Evolutionary conservation across 2,329 filamentous ascomycete genomes (phyloP).

Genomic region (Eutypella sp.): DNA sequence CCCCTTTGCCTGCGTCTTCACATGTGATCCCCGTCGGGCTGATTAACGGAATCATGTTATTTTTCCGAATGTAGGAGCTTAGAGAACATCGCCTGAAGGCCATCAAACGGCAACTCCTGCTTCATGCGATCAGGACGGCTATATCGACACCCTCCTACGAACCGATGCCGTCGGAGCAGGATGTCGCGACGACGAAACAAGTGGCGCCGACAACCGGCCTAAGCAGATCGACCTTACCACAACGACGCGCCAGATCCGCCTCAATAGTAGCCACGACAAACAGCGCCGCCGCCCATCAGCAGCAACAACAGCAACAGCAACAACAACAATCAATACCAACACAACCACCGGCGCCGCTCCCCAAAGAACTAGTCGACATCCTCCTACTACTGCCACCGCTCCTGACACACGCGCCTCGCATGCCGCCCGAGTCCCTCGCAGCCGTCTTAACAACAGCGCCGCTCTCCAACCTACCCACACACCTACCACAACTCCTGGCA

Average conservation of each 20-base stretch:
- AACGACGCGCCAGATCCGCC: too few species aligned
- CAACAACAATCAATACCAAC: slow-evolving; percentile 8
- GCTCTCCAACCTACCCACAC: slow-evolving; percentile 40
- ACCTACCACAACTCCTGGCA: slow-evolving; percentile 43
- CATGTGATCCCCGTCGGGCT: background rate
- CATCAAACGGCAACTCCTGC: slow-evolving; percentile 47
- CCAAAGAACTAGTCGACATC: slow-evolving; percentile 46
- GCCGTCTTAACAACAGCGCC: slow-evolving; percentile 47
- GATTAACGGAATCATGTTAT: background rate
- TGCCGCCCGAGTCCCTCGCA: slow-evolving; percentile 31
- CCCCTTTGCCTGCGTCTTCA: background rate
- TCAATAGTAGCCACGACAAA: too few species aligned
- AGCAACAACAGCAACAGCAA: slow-evolving; percentile 18
- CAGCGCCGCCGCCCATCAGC: too few species aligned
- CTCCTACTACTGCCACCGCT: slow-evolving; percentile 51
- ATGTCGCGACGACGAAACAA: too few species aligned
- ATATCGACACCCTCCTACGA: slow-evolving; percentile 20
- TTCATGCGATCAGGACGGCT: slow-evolving; percentile 43
- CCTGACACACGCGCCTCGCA: slow-evolving; percentile 31
- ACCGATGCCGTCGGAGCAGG: too few species aligned
- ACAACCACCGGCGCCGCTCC: slow-evolving; percentile 25
- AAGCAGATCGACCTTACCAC: too few species aligned
- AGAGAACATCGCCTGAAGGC: slow-evolving; percentile 41
- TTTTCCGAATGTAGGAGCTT: slow-evolving; percentile 38
- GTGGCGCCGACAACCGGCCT: too few species aligned